Evolutionary conservation across 2,329 filamentous ascomycete genomes (phyloP), one percentile per base, ranked within the genome.

Genomic region (Colletotrichum sp.): DNA sequence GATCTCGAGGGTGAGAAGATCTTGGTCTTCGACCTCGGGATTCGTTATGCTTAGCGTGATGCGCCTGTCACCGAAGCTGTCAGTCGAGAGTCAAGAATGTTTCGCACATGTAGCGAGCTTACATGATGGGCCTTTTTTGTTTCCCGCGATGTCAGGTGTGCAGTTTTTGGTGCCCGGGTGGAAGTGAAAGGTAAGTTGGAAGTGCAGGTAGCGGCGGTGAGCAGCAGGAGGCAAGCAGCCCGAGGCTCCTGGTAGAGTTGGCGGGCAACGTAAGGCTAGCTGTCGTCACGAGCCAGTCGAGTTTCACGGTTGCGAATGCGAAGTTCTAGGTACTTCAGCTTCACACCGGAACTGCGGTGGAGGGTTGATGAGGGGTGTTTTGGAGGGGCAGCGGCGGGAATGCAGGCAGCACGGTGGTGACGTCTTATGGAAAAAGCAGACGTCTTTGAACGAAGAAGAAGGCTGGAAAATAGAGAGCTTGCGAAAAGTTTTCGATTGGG

Each of bases 1-100:
- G 79, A 98, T 92, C 80, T 98, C 95, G 79, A 98, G 91, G 73
- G 92, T 93, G 80, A 98, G 89, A 82, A 98, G 90, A 78, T 93
- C 91, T 83, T 95, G 93, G 76, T 86, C 86, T 73, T 78, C 79
- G 78, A 92, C 89, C 83, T 94, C 92, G 78, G 93, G 92, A 78
- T 94, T 94, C 82, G 94, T 94, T 83, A 98, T 94, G 84, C 92
- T 95, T 85, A 98, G 92, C 68, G 95, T 97, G 86, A 98, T 94
- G 85, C 93, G 94, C 96, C 95, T 98, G 76, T 55, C 18, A 48
- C 55, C 21, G 38, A n/a, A 52, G 30, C 8, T 30, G 66, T 76
- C 71, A 76, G 74, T 26, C 32, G 48, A 34, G 28, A 58, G 26
- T 18, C 9, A 36, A 24, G 21, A n/a, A 43, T 8, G 36, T 24